These are phyloP conservation scores for Didymella lethalis DNA, from an alignment of 2,329 filamentous ascomycete genomes.

Conservation along the genomic window DNA sequence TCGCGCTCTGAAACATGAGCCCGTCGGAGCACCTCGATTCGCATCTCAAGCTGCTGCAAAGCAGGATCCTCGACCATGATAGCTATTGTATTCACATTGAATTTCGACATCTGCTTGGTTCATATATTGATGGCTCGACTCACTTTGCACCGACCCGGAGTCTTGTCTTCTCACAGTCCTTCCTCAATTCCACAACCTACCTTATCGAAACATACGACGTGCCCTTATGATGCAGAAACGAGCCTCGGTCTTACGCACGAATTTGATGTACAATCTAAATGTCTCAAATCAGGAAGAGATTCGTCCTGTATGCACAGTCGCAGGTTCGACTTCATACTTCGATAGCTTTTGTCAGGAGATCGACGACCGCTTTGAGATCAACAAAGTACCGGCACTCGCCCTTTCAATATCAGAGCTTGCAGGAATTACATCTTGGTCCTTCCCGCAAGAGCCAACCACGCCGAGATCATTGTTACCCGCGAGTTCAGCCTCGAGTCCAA, in stretches of 20 bases:
- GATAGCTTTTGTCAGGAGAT: background rate
- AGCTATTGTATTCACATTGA: background rate
- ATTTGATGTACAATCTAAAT: background rate
- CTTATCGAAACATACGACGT: no score
- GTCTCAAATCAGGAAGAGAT: background rate
- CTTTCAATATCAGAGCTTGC: background rate
- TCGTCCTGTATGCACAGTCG: background rate
- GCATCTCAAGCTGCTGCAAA: background rate
- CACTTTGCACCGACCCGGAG: background rate
- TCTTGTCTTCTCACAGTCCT: no score
- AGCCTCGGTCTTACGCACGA: background rate
- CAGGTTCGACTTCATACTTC: background rate
- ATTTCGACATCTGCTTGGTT: background rate
- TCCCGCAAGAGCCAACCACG: background rate
- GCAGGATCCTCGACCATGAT: background rate
- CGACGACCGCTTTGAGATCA: background rate
- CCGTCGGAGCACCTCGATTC: background rate
- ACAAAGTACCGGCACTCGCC: background rate
- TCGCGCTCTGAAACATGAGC: constrained; percentile 5
- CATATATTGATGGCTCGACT: background rate
- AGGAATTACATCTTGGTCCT: background rate
- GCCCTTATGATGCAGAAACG: background rate
- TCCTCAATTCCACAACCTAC: no score
- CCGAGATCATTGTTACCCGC: background rate
- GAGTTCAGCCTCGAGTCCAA: background rate